A percentile compares a stretch with the other conserved stretches of the same genome.
phyloP scores from a whole-genome alignment of 768 basidiomycete species.

The Lepiota venenata region DNA sequence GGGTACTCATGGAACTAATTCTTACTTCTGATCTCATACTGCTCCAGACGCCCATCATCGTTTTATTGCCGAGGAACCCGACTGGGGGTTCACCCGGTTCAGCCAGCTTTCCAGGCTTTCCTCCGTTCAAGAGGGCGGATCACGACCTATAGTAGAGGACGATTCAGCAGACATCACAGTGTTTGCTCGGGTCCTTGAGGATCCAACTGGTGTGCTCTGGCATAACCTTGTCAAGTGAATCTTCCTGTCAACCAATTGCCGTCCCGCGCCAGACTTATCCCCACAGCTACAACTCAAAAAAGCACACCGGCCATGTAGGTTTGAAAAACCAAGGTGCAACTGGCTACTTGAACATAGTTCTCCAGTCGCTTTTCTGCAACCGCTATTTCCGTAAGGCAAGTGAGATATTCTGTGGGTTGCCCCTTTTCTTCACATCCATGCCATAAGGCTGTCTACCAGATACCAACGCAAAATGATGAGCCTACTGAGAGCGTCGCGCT shows the following conservation, averaged over 20 bases:
- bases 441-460: conserved; percentile 94
- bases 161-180: conserved; percentile 95
- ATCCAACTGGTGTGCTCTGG: conserved; percentile 98
- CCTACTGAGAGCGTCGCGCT: conserved; percentile 94
- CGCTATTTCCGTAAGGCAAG: conserved; percentile 88
- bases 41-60: conserved; percentile 92
- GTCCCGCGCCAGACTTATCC: conserved; percentile 9
- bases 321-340: conserved; percentile 99
- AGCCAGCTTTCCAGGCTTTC: conserved; percentile 95
- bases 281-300: conserved; percentile 96
- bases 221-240: conserved; percentile 99
- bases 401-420: conserved; percentile 6
- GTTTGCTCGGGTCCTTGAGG: conserved; percentile 93
- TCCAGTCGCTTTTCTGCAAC: conserved; percentile 95
- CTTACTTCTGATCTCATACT: conserved; percentile 5
- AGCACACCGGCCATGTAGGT: conserved; percentile 97
- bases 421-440: conserved; percentile 5
- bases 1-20: conserved; percentile 26
- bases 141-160: conserved; percentile 91
- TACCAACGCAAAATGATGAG: conserved; percentile 93
- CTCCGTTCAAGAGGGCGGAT: conserved; percentile 75
- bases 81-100: conserved; percentile 99
- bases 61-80: conserved; percentile 98
- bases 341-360: conserved; percentile 99
- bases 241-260: neutral